Conservation (phyloP, 1,284 basidiomycete genomes). For the Schizophyllum amplum region DNA sequence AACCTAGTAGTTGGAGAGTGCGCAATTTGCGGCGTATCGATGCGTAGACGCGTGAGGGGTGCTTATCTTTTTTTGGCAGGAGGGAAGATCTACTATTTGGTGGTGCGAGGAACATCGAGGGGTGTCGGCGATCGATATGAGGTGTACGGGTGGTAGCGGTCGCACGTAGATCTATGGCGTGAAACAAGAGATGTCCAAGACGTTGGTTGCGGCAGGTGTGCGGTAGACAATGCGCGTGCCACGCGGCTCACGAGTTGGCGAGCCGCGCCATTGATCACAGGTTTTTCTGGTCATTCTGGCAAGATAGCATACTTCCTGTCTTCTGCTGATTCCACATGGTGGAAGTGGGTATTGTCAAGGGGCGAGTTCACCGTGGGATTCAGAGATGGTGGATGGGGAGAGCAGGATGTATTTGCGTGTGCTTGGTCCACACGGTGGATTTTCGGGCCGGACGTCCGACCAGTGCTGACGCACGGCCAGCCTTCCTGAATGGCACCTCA, state of each 20-base stretch:
- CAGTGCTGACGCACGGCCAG: background rate
- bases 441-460: background rate
- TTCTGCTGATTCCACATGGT: no score
- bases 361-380: background rate
- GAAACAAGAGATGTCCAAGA: background rate
- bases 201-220: background rate
- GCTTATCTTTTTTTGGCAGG: background rate
- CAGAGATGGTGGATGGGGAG: background rate
- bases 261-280: no score
- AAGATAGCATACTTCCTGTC: no score
- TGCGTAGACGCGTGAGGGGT: background rate
- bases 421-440: background rate
- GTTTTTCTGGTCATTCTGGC: no score
- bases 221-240: background rate
- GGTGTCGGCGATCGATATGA: background rate
- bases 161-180: background rate
- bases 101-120: background rate
- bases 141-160: background rate
- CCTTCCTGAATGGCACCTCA: slow-evolving; percentile 21
- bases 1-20: background rate
- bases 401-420: background rate
- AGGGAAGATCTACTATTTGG: background rate
- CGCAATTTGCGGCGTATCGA: no score
- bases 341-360: no score
- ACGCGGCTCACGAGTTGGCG: background rate